Base-by-base conservation (phyloP, 2,329 filamentous ascomycete species). In the Cytospora schulzeri region DNA sequence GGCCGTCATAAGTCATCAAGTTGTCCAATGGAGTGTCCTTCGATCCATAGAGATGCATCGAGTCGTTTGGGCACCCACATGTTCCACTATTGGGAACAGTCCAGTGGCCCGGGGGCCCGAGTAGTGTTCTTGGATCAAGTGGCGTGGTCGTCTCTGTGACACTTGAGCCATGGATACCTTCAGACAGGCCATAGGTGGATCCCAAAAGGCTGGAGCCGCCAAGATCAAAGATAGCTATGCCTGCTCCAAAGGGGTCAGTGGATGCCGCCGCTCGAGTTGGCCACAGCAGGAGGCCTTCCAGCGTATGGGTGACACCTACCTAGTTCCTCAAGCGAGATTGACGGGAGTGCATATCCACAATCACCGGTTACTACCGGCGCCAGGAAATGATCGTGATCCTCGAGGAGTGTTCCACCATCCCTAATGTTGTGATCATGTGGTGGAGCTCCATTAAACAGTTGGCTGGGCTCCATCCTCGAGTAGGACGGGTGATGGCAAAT, bases 201-300 rank as follows among this genome's bases (percentile, higher is more conserved):
- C 60, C 29, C 8, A 35, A 29, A n/a, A 38, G 22, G n/a, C 22
- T 28, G 28, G 26, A 2, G 24, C 48, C 45, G 26, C 22, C 28
- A 12, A 14, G 24, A 8, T 52, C 29, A 8, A 38, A 38, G 28
- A 17, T 12, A 26, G 29, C 19, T 24, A 29, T 29, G 28, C 6
- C 52, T 57, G n/a, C 6, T 17, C 45, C 8, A 11, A 41, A 12
- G 7, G n/a, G 3, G 45, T 62, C 28, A 62, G 60, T 48, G n/a
- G 11, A 48, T 28, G 29, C 24, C 28, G 28, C 24, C n/a, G 14
- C 17, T 57, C 19, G 19, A 29, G 22, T 15, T 19, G 17, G 14
- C 22, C 41, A 57, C 56, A 52, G 54, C 54, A 56, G 29, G 60
- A 62, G 41, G 53, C 60, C 60, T 45, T 31, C 60, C 33, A 12